Conservation (phyloP, 1,284 basidiomycete genomes). For the Apiotrichum laibachii region DNA sequence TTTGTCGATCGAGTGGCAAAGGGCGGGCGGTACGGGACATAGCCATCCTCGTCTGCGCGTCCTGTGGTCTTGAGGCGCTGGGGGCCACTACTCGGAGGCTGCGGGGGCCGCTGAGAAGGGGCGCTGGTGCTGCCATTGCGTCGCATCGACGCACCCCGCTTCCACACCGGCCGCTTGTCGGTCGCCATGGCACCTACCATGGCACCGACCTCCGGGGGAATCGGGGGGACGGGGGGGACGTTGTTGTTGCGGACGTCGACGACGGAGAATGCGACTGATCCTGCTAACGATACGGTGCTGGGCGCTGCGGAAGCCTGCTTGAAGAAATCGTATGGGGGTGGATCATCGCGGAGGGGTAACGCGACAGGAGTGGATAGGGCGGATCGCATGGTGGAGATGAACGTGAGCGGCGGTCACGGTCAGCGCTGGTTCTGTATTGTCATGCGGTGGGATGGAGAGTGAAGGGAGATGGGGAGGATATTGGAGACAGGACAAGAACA, state of each 20-base stretch:
- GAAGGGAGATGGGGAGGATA: background rate
- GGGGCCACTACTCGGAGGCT: background rate
- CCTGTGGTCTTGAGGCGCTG: background rate
- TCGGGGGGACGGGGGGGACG: background rate
- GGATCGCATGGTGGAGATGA: background rate
- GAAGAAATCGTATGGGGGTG: too few species aligned
- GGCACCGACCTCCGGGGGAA: background rate
- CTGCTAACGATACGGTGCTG: background rate
- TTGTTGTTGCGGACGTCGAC: background rate
- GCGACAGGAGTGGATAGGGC: background rate
- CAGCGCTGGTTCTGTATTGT: background rate
- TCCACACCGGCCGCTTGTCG: slow-evolving; percentile 5
- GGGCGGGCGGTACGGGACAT: slow-evolving; percentile 22
- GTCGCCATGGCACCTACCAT: background rate
- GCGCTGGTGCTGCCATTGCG: background rate
- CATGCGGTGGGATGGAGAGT: background rate
- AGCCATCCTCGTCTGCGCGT: slow-evolving; percentile 12
- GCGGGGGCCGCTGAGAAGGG: background rate
- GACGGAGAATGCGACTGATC: background rate
- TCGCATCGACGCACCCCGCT: slow-evolving; percentile 1
- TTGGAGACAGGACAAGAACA: background rate
- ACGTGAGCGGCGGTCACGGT: background rate
- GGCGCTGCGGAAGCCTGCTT: too few species aligned
- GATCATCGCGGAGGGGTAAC: background rate
- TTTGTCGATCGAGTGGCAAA: slow-evolving; percentile 8